Evolutionary conservation across 2,329 filamentous ascomycete genomes (phyloP).

Genomic region (Trichoderma cornu-damae): DNA sequence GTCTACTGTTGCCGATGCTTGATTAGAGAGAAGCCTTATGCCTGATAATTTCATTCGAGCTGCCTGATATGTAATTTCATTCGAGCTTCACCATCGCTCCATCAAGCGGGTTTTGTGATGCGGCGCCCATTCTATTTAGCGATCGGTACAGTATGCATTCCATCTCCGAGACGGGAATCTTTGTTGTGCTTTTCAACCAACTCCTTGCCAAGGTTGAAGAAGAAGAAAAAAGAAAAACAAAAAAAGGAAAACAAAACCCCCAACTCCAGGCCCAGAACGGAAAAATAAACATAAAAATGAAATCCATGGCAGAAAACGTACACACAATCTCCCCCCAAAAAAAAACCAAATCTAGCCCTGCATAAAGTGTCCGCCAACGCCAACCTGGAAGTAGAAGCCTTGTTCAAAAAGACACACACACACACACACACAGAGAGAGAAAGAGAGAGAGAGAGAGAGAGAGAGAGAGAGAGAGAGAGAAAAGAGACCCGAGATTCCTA

Average conservation of each 20-base stretch:
- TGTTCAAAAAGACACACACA: too few relatives aligned
- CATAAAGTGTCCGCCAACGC: slow-evolving; percentile 1
- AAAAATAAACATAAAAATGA: too few relatives aligned
- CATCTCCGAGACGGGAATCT: neutral
- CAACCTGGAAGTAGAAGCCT: neutral
- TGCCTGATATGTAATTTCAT: neutral
- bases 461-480: neutral
- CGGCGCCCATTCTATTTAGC: slow-evolving; percentile 1
- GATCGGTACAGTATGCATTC: neutral
- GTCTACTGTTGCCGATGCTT: too few relatives aligned
- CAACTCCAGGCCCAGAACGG: slow-evolving; percentile 7
- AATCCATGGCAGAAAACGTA: neutral
- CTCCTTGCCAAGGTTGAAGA: too few relatives aligned
- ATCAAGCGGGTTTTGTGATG: neutral
- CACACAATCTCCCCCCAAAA: neutral
- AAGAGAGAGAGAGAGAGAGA: neutral
- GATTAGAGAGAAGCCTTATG: too few relatives aligned
- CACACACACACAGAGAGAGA: too few relatives aligned
- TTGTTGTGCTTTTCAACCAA: neutral
- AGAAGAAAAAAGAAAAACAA: neutral
- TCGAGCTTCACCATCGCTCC: neutral
- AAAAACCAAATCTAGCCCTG: neutral
- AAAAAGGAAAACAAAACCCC: neutral
- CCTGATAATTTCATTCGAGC: too few relatives aligned
- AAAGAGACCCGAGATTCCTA: neutral